phyloP scores from a whole-genome alignment of 345 rosid genomes.

The Camelina hispida region DNA sequence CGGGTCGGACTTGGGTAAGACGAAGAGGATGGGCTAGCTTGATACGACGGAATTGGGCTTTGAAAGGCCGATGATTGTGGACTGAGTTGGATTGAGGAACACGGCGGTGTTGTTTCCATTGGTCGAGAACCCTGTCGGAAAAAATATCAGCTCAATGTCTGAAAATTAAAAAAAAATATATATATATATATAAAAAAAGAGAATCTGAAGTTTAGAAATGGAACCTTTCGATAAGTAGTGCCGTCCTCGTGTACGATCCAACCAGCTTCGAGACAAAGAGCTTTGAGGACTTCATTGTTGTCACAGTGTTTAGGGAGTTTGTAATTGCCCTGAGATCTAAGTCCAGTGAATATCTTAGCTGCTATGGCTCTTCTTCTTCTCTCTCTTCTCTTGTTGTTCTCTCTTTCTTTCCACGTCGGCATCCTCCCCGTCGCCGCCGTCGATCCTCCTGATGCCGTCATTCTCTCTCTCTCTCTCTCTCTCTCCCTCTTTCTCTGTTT shows the following conservation, averaged over 20 bases:
- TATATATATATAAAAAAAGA: background rate
- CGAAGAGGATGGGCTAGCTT: slow-evolving; percentile 78
- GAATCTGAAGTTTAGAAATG: background rate
- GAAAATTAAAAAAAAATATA: background rate
- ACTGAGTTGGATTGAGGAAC: slow-evolving; percentile 79
- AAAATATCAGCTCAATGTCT: background rate
- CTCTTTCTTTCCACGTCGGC: slow-evolving; percentile 46
- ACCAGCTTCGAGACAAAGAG: slow-evolving; percentile 48
- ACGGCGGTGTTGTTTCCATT: slow-evolving; percentile 54
- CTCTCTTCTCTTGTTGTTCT: slow-evolving; percentile 42
- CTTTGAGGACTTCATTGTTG: slow-evolving; percentile 48
- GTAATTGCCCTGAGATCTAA: slow-evolving; percentile 42
- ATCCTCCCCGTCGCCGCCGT: slow-evolving; percentile 44
- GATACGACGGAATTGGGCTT: slow-evolving; percentile 73
- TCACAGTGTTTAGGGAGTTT: slow-evolving; percentile 45
- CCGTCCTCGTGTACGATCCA: slow-evolving; percentile 51
- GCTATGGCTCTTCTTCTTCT: slow-evolving; percentile 42
- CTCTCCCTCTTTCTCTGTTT: background rate
- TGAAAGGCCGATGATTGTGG: slow-evolving; percentile 72
- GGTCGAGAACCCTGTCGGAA: slow-evolving; percentile 73
- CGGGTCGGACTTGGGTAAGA: slow-evolving; percentile 87
- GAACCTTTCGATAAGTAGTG: slow-evolving; percentile 49
- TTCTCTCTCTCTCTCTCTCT: too few species aligned
- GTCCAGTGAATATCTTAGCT: slow-evolving; percentile 41
- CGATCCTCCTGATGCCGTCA: too few species aligned